phyloP scores from a whole-genome alignment of 306 rosid genomes.

The Biancaea sappan region DNA sequence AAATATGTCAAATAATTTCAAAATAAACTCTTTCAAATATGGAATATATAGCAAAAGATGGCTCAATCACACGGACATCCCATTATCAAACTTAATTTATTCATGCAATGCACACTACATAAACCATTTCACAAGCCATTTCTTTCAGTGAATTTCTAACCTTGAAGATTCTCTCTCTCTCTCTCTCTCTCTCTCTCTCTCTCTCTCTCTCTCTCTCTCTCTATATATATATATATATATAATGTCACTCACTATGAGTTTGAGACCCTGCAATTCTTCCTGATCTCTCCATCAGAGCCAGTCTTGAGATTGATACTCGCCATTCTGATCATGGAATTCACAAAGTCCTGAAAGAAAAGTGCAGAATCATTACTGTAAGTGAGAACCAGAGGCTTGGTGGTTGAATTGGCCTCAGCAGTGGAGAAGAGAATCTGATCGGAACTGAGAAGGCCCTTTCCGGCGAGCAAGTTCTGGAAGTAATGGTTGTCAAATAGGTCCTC shows the following conservation, averaged over 20 bases:
- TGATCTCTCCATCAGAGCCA: slow-evolving; percentile 75
- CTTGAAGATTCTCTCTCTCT: neutral
- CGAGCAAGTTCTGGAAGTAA: slow-evolving; percentile 68
- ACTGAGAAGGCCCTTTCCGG: slow-evolving; percentile 63
- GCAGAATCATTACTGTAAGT: slow-evolving; percentile 44
- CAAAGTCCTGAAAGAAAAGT: slow-evolving; percentile 65
- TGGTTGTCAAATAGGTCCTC: slow-evolving; percentile 81
- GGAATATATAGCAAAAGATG: too few relatives aligned
- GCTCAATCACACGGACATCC: neutral
- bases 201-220: too few relatives aligned
- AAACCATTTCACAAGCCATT: neutral
- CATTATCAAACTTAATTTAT: neutral
- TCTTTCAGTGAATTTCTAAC: neutral
- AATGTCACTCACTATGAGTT: slow-evolving; percentile 40
- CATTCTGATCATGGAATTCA: slow-evolving; percentile 78
- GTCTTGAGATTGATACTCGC: slow-evolving; percentile 67
- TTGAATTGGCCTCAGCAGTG: slow-evolving; percentile 43
- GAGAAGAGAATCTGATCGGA: slow-evolving; percentile 79
- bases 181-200: too few relatives aligned
- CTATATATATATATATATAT: neutral
- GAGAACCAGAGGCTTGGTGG: slow-evolving; percentile 58
- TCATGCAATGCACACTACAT: neutral
- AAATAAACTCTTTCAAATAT: too few relatives aligned
- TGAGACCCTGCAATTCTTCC: slow-evolving; percentile 67
- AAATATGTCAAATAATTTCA: too few relatives aligned